Evolutionary conservation across 768 basidiomycete genomes (phyloP), one percentile per base, ranked within the genome.

Genomic region (Podaxis rugospora): DNA sequence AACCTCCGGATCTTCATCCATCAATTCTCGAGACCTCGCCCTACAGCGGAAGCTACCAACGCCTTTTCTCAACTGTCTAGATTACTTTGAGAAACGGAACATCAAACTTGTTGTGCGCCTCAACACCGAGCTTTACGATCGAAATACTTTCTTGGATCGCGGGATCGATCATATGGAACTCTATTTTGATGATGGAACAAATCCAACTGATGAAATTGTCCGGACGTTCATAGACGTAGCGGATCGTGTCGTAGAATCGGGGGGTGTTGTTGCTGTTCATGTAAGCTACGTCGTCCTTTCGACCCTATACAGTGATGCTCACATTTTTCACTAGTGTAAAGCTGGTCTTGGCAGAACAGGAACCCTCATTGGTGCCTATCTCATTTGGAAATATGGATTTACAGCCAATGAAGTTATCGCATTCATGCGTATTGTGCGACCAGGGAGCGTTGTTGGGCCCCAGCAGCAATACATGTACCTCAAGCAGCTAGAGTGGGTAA

Each of bases 351-450:
- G 97, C 23, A 83, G 97, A 58, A 98, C 97, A 5, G 97, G 97
- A 3, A 96, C 95, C 3, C 80, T 99, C 62, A 96, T 99, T 63
- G 97, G 97, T 37, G 97, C 96, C 7, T 98, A 98, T 79, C 83
- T 99, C 58, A 92, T 97, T 63, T 99, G 97, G 92, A 98, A 98
- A 74, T 96, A 98, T 68, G 93, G 92, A 21, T 99, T 99, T 71
- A 93, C 95, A 16, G 96, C 96, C 1, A 84, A 88, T 54, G 93
- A 98, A 75, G 97, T 90, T 4, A 98, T 98, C 59, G 97, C 90
- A 0, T 98, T 95, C 74, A 98, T 98, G 97, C 89, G 97, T 18
- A 93, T 99, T 66, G 88, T 97, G 58, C 87, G 97, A 49, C 97
- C 97, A 1, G 96, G 95, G 5, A 90, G 89, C 60, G 93, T 95